phyloP scores from a whole-genome alignment of 2,329 filamentous ascomycete species.

The Grosmannia penicillata region DNA sequence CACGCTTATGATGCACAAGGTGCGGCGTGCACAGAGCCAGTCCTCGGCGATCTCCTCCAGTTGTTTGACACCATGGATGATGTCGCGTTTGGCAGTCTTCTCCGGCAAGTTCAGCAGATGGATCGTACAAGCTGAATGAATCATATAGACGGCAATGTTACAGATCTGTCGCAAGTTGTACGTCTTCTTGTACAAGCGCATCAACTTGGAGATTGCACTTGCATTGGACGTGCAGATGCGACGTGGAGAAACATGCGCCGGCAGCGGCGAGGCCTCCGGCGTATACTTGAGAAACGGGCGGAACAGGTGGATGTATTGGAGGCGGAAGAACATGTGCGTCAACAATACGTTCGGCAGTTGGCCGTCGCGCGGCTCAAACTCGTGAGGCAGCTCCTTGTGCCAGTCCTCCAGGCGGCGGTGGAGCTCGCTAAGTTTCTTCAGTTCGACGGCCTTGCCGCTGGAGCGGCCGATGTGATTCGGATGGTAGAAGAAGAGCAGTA shows the following conservation, averaged over 20 bases:
- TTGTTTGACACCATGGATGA: conserved; percentile 80
- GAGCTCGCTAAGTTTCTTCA: conserved; percentile 86
- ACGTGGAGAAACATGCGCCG: conserved; percentile 74
- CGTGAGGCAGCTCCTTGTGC: conserved; percentile 68
- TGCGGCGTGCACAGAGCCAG: conserved; percentile 80
- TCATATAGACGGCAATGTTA: conserved; percentile 92
- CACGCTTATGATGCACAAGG: conserved; percentile 71
- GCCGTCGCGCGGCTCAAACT: conserved; percentile 80
- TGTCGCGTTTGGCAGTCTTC: conserved; percentile 77
- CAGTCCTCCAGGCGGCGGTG: conserved; percentile 83
- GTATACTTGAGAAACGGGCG: conserved; percentile 88
- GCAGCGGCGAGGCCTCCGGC: conserved; percentile 66
- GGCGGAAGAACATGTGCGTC: conserved; percentile 92
- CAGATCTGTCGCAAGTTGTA: conserved; percentile 88
- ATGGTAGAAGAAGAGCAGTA: conserved; percentile 84
- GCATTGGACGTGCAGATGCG: conserved; percentile 86
- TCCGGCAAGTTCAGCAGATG: conserved; percentile 87
- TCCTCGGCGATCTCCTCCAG: conserved; percentile 91
- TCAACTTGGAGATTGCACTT: conserved; percentile 79
- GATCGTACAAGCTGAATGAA: conserved; percentile 86
- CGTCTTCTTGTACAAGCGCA: conserved; percentile 82
- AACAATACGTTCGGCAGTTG: conserved; percentile 69
- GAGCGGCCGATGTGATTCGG: conserved; percentile 50
- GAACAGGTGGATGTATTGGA: conserved; percentile 82
- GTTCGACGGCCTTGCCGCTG: conserved; percentile 63